Conservation (phyloP, 768 basidiomycete genomes). For the Gymnopilus junonius region DNA sequence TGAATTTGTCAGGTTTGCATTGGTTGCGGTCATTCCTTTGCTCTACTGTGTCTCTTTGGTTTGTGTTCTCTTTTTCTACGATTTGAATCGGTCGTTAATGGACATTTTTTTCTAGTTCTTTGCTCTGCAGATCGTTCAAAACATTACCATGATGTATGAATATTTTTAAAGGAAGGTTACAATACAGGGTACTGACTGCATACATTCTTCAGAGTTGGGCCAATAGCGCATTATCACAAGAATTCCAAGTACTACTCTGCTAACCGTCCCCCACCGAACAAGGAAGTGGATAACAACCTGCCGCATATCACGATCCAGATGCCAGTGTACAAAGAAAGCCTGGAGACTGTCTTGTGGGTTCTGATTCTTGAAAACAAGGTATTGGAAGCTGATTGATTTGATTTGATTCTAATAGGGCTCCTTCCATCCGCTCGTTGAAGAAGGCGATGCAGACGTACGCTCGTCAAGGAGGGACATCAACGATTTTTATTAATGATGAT, state of each 20-base stretch:
- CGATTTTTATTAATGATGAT: slow-evolving; percentile 82
- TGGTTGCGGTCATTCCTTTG: slow-evolving; percentile 63
- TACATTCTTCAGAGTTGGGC: slow-evolving; percentile 50
- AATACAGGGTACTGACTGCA: neutral
- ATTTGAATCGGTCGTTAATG: slow-evolving; percentile 27
- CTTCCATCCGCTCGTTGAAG: slow-evolving; percentile 75
- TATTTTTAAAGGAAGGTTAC: neutral
- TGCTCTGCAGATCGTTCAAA: slow-evolving; percentile 70
- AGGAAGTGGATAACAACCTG: slow-evolving; percentile 54
- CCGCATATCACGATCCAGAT: slow-evolving; percentile 84
- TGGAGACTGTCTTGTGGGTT: slow-evolving; percentile 68
- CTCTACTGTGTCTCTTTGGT: slow-evolving; percentile 77
- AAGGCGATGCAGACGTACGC: slow-evolving; percentile 89
- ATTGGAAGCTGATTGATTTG: neutral
- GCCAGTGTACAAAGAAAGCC: slow-evolving; percentile 84
- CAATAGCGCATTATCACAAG: slow-evolving; percentile 76
- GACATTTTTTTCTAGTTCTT: slow-evolving; percentile 60
- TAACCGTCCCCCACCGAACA: slow-evolving; percentile 53
- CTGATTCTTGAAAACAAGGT: neutral
- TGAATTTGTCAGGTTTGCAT: slow-evolving; percentile 60
- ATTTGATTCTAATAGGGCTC: slow-evolving; percentile 44
- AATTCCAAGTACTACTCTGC: slow-evolving; percentile 87
- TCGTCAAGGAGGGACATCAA: slow-evolving; percentile 78
- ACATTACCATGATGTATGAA: slow-evolving; percentile 60
- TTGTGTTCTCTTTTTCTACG: slow-evolving; percentile 22